Base-by-base conservation (phyloP, 1,284 basidiomycete genomes). In the Pholiota adiposa region DNA sequence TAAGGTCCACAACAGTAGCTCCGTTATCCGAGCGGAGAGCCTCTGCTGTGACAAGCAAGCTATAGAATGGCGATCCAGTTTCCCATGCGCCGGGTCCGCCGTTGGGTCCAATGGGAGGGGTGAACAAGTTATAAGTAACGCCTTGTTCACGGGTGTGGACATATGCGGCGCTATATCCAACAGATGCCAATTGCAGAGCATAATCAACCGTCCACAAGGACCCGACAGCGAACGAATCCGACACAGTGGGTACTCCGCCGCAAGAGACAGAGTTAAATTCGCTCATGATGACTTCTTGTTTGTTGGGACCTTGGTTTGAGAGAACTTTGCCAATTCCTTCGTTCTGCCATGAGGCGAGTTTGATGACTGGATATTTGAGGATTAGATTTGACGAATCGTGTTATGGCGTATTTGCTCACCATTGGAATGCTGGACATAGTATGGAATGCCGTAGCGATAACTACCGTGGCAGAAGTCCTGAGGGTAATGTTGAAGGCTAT, bases 221-320 rank as follows among this genome's bases (percentile, higher is more conserved):
- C 11, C 77, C 77, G 3, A 82, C 83, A 5, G 79, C 87, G 65
- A 89, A 90, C 29, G 83, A 84, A 65, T 89, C 79, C 12, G 85
- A 87, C 53, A 89, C 67, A 1, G 59, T 63, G 2, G 73, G 73
- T 21, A 77, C 64, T 16, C 89, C 89, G 58, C 87, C 87, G 71
- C 89, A 91, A 31, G 83, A 84, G 1, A 84, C 85, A 3, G 83
- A 84, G 72, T 89, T 90, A 68, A 86, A 88, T 69, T 90, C 88
- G 53, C 84, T 80, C 76, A 84, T 81, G 72, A 89, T 78, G 52
- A 88, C 70, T 60, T 69, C 61, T 50, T 72, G 75, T 44, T 65
- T 66, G 58, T 61, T 62, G 27, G 64, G 46, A 54, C 69, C 62
- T 41, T 65, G 64, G 27, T 65, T 64, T 16, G 72, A 70, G 49